Conservation (phyloP, 2,329 filamentous ascomycete species). For the Nakataea oryzae region DNA sequence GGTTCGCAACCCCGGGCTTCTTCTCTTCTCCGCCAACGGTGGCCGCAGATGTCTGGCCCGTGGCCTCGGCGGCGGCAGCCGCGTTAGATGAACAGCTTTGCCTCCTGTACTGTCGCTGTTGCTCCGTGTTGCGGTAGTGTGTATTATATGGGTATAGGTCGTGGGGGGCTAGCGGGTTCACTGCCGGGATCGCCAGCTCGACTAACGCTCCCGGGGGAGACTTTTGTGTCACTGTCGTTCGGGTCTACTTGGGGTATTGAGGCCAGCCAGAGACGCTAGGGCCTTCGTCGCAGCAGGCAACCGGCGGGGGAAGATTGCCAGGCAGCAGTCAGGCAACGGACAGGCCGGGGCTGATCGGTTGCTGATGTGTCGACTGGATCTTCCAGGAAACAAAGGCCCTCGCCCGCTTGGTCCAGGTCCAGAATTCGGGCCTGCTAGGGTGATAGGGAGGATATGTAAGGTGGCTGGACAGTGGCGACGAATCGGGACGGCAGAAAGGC, state of each 20-base stretch:
- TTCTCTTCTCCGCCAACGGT: slow-evolving; percentile 8
- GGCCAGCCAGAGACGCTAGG: neutral
- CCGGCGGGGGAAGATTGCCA: neutral
- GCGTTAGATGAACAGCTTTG: slow-evolving; percentile 9
- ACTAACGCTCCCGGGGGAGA: neutral
- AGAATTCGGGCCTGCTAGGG: neutral
- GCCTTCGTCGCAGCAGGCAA: neutral
- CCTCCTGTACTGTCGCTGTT: slow-evolving; percentile 7
- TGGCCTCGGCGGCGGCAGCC: slow-evolving; percentile 6
- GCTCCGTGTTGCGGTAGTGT: neutral
- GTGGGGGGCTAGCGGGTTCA: slow-evolving; percentile 4
- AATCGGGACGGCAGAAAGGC: neutral
- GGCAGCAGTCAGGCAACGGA: neutral
- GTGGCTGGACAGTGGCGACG: neutral
- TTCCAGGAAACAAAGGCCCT: neutral
- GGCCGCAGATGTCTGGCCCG: slow-evolving; percentile 1
- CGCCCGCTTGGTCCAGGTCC: neutral
- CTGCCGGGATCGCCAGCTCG: neutral
- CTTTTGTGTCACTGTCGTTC: neutral
- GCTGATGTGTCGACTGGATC: neutral
- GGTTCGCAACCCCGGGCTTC: slow-evolving; percentile 7
- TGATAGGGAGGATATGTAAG: slow-evolving; percentile 7
- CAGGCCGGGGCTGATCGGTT: neutral
- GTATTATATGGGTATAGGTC: slow-evolving; percentile 2
- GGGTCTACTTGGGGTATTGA: neutral